phyloP scores from a whole-genome alignment of 1,284 basidiomycete genomes.

The Anthracocystis setariae region DNA sequence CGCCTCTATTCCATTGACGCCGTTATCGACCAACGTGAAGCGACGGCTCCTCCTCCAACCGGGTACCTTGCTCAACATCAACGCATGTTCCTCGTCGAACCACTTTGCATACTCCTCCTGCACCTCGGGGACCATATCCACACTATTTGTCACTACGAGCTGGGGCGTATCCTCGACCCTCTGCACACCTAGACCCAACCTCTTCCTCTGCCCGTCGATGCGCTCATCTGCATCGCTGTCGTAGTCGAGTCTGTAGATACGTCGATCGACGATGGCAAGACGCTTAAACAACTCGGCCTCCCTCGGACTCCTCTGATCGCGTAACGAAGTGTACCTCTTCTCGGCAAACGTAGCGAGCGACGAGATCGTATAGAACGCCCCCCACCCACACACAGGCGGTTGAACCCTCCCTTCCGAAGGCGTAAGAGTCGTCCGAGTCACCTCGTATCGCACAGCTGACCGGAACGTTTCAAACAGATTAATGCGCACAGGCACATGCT shows the following conservation, averaged over 20 bases:
- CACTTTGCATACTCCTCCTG: constrained; percentile 47
- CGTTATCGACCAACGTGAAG: constrained; percentile 56
- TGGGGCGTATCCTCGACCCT: constrained; percentile 11
- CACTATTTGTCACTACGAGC: constrained; percentile 48
- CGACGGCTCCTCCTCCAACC: constrained; percentile 59
- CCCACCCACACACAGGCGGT: constrained; percentile 42
- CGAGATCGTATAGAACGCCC: constrained; percentile 67
- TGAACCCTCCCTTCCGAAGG: not conserved
- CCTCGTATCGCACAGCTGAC: constrained; percentile 27
- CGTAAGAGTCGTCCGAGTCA: not conserved
- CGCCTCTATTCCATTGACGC: constrained; percentile 23
- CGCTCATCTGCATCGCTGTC: constrained; percentile 32
- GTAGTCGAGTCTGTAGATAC: constrained; percentile 63
- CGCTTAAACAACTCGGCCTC: constrained; percentile 67
- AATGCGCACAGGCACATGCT: constrained; percentile 68
- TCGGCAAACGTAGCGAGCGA: constrained; percentile 63
- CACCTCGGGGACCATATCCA: constrained; percentile 19
- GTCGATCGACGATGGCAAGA: constrained; percentile 66
- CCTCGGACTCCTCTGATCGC: constrained; percentile 63
- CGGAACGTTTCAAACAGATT: constrained; percentile 27
- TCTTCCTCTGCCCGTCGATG: constrained; percentile 1
- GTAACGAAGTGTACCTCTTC: constrained; percentile 62
- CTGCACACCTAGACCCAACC: constrained; percentile 21
- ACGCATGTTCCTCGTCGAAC: constrained; percentile 53
- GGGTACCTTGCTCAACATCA: constrained; percentile 39